Evolutionary conservation across 2,329 filamentous ascomycete species (phyloP).

Genomic region (Leptodontidium sp.): DNA sequence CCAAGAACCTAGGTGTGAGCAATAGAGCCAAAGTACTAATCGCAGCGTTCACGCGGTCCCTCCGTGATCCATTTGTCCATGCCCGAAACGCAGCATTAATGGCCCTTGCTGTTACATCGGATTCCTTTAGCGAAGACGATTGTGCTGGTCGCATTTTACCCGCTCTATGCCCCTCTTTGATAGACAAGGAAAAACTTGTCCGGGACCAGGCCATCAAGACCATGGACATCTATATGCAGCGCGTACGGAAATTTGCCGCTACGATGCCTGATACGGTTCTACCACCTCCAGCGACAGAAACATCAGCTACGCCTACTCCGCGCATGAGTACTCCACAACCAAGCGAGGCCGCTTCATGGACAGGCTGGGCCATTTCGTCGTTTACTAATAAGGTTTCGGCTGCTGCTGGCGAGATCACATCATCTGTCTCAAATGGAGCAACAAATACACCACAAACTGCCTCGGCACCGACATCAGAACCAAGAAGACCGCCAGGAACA

Average conservation of each 20-base stretch:
- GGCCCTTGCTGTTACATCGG: conserved; percentile 83
- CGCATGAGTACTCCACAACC: conserved; percentile 82
- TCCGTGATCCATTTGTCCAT: conserved; percentile 94
- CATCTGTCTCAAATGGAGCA: conserved; percentile 58
- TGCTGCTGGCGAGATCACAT: conserved; percentile 82
- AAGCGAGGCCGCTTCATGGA: conserved; percentile 75
- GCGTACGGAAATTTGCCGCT: conserved; percentile 79
- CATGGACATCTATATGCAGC: conserved; percentile 83
- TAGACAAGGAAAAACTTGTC: conserved; percentile 96
- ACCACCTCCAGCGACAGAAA: conserved; percentile 66
- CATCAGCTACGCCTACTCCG: conserved; percentile 57
- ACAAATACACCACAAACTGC: conserved; percentile 52
- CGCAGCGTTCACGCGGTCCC: conserved; percentile 87
- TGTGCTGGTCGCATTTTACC: conserved; percentile 86
- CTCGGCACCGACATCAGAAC: conserved; percentile 51
- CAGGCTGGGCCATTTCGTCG: conserved; percentile 97
- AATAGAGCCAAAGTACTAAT: conserved; percentile 89
- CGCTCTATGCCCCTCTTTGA: conserved; percentile 80
- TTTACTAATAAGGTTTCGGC: conserved; percentile 94
- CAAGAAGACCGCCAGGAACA: conserved; percentile 48
- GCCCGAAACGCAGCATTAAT: conserved; percentile 89
- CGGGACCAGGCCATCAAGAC: conserved; percentile 92
- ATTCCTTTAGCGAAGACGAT: conserved; percentile 90
- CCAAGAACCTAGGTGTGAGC: conserved; percentile 81
- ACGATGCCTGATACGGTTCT: conserved; percentile 83